These are phyloP conservation scores for Hibiscus trionum DNA, from an alignment of 345 rosid genomes.

Conservation along the genomic window DNA sequence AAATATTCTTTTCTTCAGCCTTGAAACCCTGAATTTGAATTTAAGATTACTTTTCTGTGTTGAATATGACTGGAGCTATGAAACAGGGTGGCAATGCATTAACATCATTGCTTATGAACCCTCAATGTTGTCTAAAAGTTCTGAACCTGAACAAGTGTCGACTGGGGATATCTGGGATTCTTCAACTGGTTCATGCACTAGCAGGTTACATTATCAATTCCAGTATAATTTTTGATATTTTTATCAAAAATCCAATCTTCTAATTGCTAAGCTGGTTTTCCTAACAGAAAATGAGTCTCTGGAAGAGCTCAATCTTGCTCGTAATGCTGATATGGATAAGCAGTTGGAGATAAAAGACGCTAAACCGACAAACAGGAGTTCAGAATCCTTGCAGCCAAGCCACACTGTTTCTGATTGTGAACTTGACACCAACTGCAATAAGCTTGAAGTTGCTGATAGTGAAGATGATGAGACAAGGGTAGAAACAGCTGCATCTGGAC, in stretches of 20 bases:
- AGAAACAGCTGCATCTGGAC: conserved; percentile 31
- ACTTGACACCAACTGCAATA: conserved; percentile 29
- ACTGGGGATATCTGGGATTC: conserved; percentile 59
- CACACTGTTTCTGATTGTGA: conserved; percentile 14
- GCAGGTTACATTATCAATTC: conserved; percentile 38
- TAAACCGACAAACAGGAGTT: conserved; percentile 8
- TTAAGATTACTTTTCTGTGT: neutral
- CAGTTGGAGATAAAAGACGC: conserved; percentile 6
- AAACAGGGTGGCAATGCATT: conserved; percentile 62
- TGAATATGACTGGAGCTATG: conserved; percentile 17
- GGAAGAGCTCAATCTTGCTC: conserved; percentile 72
- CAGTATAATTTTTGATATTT: neutral
- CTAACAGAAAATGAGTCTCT: conserved; percentile 52
- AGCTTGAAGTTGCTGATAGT: conserved; percentile 83
- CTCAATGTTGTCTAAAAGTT: conserved; percentile 52
- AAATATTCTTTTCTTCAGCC: neutral
- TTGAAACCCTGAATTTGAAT: neutral
- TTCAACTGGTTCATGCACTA: conserved; percentile 61
- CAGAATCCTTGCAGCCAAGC: conserved; percentile 19
- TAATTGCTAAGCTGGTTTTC: conserved; percentile 2
- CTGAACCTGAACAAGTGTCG: conserved; percentile 62
- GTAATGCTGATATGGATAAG: conserved; percentile 32
- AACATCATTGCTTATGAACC: conserved; percentile 48
- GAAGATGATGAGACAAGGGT: conserved; percentile 43
- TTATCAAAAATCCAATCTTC: neutral